Conservation (phyloP, 1,139 yeast species). For the Pneumocystis wakefieldiae region DNA sequence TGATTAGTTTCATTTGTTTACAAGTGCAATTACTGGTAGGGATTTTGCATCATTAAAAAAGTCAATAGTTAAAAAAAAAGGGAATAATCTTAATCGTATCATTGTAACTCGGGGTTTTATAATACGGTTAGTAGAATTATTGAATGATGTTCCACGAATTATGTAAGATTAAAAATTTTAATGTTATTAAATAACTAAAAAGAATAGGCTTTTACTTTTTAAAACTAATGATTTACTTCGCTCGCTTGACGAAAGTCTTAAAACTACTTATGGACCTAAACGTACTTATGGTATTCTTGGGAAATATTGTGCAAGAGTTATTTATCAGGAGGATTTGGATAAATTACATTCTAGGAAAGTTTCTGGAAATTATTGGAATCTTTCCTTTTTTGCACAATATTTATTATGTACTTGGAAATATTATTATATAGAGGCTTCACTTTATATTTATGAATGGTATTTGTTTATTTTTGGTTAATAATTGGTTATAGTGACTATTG, state of each 20-base stretch:
- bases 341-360: background rate
- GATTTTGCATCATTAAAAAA: constrained; percentile 40
- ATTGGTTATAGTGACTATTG: background rate
- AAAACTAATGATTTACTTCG: constrained; percentile 92
- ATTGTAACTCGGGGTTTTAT: constrained; percentile 47
- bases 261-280: constrained; percentile 75
- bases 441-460: background rate
- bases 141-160: constrained; percentile 69
- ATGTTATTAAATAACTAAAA: background rate
- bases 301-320: constrained; percentile 69
- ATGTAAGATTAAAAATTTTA: constrained; percentile 26
- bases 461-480: background rate
- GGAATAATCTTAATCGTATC: constrained; percentile 49
- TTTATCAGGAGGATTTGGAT: constrained; percentile 40
- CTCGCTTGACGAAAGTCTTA: constrained; percentile 66
- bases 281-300: constrained; percentile 82
- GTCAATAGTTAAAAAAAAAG: constrained; percentile 28
- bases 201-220: constrained; percentile 43
- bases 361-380: background rate
- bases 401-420: background rate
- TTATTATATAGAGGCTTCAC: background rate
- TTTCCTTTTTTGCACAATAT: background rate
- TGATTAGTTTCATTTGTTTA: constrained; percentile 60
- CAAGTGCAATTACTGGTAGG: constrained; percentile 91
- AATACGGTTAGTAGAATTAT: constrained; percentile 62